Evolutionary conservation across 2,329 filamentous ascomycete genomes (phyloP).

Genomic region (Pseudogymnoascus sp.): DNA sequence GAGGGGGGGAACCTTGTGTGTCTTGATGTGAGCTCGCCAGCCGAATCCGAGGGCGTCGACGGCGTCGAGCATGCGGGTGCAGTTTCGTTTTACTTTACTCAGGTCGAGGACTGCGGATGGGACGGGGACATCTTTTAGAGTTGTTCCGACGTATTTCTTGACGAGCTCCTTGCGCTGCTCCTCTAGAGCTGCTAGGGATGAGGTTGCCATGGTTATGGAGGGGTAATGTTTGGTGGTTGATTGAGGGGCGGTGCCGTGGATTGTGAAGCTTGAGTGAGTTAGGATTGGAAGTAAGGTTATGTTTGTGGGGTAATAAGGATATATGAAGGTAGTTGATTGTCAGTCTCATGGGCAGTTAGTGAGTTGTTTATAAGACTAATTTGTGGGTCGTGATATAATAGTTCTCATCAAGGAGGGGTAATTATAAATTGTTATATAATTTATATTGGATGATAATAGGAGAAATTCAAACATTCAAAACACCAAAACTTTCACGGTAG

Average conservation of each 20-base stretch:
- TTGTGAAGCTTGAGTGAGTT: not conserved
- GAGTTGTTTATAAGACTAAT: not conserved
- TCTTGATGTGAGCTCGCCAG: conserved; percentile 75
- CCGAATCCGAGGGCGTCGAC: conserved; percentile 50
- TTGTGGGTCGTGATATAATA: not conserved
- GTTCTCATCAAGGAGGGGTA: not conserved
- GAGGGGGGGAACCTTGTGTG: conserved; percentile 83
- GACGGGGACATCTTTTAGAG: conserved; percentile 51
- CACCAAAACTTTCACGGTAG: not conserved
- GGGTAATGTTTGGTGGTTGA: not conserved
- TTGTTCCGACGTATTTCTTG: conserved; percentile 49
- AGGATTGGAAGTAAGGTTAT: not conserved
- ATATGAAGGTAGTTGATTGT: not conserved
- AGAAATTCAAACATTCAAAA: not conserved
- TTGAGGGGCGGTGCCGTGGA: not conserved
- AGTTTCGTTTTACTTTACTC: conserved; percentile 59
- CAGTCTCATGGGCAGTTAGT: not conserved
- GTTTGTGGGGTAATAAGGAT: not conserved
- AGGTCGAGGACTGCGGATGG: conserved; percentile 64
- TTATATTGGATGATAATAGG: not conserved
- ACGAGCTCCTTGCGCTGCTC: conserved; percentile 32
- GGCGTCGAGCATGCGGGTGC: conserved; percentile 61
- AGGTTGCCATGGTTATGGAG: conserved; percentile 20
- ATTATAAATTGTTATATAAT: not conserved
- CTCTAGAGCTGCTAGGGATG: conserved; percentile 20